Conservation (phyloP, 768 basidiomycete genomes). For the Russula sp. region DNA sequence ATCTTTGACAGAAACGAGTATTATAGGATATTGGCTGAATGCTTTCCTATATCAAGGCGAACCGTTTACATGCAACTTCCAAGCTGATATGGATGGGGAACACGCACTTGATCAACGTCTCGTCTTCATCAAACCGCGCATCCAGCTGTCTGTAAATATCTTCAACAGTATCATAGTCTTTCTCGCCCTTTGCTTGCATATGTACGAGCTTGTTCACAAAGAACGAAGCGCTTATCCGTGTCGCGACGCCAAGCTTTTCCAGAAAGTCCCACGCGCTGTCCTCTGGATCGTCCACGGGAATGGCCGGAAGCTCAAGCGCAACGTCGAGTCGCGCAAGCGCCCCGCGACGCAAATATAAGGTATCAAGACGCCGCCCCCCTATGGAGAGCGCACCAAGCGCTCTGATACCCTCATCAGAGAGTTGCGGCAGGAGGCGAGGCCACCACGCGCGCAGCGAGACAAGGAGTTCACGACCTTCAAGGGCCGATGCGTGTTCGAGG, state of each 20-base stretch:
- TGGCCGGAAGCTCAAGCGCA: constrained; percentile 23
- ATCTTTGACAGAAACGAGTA: constrained; percentile 17
- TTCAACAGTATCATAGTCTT: constrained; percentile 12
- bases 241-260: constrained; percentile 27
- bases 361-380: constrained; percentile 21
- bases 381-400: constrained; percentile 16
- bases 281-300: constrained; percentile 31
- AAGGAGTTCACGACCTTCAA: constrained; percentile 11
- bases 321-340: constrained; percentile 1
- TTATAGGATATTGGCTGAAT: constrained; percentile 24
- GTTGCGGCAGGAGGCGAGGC: background rate
- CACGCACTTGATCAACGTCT: constrained; percentile 30
- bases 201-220: constrained; percentile 30
- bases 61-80: background rate
- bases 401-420: background rate
- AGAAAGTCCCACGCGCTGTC: constrained; percentile 30
- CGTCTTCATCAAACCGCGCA: constrained; percentile 32
- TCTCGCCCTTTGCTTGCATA: constrained; percentile 19
- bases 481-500: background rate
- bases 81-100: background rate
- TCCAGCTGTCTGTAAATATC: constrained; percentile 31
- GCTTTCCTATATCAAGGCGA: constrained; percentile 13
- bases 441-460: constrained; percentile 23
- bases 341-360: constrained; percentile 21
- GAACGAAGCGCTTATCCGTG: constrained; percentile 25